Evolutionary conservation across 2,329 filamentous ascomycete genomes (phyloP).

Genomic region (Fusarium guadeloupense): DNA sequence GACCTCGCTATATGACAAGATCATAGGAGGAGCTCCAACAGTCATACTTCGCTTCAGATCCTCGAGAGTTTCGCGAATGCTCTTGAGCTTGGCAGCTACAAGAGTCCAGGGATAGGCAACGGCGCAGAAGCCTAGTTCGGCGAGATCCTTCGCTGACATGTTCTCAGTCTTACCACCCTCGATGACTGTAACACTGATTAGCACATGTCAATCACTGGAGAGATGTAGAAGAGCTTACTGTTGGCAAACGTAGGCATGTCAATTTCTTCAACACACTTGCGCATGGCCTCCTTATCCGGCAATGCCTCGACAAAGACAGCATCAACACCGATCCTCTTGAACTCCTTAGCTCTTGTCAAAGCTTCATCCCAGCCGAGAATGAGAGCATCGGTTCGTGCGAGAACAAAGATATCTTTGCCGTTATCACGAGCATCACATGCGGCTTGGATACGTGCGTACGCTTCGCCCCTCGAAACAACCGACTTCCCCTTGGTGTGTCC

Average conservation of each 20-base stretch:
- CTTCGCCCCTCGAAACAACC: constrained; percentile 56
- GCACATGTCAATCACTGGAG: neutral
- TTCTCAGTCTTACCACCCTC: constrained; percentile 50
- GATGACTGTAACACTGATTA: constrained; percentile 27
- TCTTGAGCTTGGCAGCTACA: constrained; percentile 55
- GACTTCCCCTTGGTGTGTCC: constrained; percentile 57
- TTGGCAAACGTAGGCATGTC: constrained; percentile 54
- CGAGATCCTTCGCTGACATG: constrained; percentile 46
- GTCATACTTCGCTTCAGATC: constrained; percentile 54
- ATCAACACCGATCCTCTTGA: constrained; percentile 54
- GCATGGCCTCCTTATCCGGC: constrained; percentile 55
- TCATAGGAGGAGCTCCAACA: constrained; percentile 52
- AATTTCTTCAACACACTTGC: constrained; percentile 48
- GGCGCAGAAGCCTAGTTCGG: constrained; percentile 50
- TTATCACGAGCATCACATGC: constrained; percentile 56
- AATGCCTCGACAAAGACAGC: constrained; percentile 55
- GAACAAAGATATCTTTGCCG: constrained; percentile 55
- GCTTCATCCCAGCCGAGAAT: constrained; percentile 57
- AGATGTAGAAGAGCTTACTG: no score
- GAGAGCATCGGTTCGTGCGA: constrained; percentile 55
- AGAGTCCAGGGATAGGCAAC: constrained; percentile 57
- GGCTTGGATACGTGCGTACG: constrained; percentile 56
- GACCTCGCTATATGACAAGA: constrained; percentile 56
- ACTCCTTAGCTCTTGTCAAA: constrained; percentile 51
- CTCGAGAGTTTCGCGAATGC: constrained; percentile 50